Evolutionary conservation across 345 rosid genomes (phyloP).

Genomic region (Eucalyptus viminalis): DNA sequence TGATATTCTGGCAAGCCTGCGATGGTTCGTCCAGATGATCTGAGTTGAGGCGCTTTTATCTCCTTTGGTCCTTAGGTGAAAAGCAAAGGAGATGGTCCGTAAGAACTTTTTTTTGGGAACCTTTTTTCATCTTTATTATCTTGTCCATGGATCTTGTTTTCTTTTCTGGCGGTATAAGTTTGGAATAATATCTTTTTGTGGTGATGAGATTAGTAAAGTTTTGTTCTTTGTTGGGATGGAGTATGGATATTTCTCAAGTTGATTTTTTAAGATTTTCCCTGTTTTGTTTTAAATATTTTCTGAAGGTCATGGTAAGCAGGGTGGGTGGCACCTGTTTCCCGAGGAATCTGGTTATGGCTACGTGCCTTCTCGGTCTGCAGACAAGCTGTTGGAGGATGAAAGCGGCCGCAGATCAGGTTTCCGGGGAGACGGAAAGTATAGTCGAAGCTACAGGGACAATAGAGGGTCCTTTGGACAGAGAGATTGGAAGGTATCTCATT

Average conservation of each 20-base stretch:
- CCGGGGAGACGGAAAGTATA: constrained; percentile 64
- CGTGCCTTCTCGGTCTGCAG: constrained; percentile 33
- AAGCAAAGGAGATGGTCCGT: background rate
- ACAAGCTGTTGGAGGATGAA: constrained; percentile 55
- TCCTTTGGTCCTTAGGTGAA: background rate
- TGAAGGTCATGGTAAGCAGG: constrained; percentile 93
- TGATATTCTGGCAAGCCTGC: background rate
- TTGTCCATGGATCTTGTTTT: background rate
- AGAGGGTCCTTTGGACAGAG: constrained; percentile 56
- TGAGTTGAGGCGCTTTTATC: background rate
- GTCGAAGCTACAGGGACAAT: constrained; percentile 48
- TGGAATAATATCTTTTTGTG: background rate
- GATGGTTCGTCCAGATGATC: background rate
- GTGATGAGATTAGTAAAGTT: background rate
- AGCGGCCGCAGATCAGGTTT: constrained; percentile 28
- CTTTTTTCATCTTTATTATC: background rate
- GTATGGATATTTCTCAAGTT: constrained; percentile 5
- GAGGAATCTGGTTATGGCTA: constrained; percentile 66
- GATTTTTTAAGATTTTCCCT: constrained; percentile 3
- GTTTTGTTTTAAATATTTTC: constrained; percentile 17
- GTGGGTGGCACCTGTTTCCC: constrained; percentile 53
- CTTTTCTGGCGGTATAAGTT: background rate
- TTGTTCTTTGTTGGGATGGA: background rate
- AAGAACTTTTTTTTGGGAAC: background rate
- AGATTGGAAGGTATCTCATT: constrained; percentile 48